Evolutionary conservation across 768 basidiomycete genomes (phyloP).

Genomic region (Aureoboletus auriporus): DNA sequence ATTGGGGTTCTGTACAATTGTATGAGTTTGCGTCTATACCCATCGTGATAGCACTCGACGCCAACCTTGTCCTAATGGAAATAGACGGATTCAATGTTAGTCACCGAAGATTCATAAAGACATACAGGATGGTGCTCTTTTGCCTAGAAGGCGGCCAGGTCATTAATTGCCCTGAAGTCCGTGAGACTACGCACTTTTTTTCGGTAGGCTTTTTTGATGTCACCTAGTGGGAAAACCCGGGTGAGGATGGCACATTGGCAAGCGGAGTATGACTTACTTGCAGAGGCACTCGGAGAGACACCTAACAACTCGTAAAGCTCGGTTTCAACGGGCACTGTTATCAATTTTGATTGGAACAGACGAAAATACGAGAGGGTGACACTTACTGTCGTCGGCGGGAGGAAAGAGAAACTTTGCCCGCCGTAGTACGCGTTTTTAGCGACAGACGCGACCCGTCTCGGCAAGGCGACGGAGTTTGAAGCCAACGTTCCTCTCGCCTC

Average conservation of each 20-base stretch:
- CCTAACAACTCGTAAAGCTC: conserved; percentile 85
- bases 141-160: conserved; percentile 48
- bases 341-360: neutral
- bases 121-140: conserved; percentile 85
- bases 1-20: conserved; percentile 67
- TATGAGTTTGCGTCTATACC: neutral
- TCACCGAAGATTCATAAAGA: neutral
- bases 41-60: neutral
- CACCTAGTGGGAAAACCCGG: conserved; percentile 42
- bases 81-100: neutral
- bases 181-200: conserved; percentile 61
- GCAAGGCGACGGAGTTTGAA: conserved; percentile 33
- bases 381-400: conserved; percentile 25
- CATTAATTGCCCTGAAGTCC: neutral
- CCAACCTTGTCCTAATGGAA: conserved; percentile 62
- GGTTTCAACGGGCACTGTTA: conserved; percentile 68
- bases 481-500: neutral
- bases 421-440: conserved; percentile 23
- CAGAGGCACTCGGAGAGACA: conserved; percentile 61
- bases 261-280: conserved; percentile 46
- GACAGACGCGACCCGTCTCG: conserved; percentile 23
- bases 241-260: conserved; percentile 7
- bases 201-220: conserved; percentile 93
- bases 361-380: conserved; percentile 1
- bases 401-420: neutral